Evolutionary conservation across 768 basidiomycete genomes (phyloP), one percentile per base, ranked within the genome.

Genomic region (Mycena belliarum): DNA sequence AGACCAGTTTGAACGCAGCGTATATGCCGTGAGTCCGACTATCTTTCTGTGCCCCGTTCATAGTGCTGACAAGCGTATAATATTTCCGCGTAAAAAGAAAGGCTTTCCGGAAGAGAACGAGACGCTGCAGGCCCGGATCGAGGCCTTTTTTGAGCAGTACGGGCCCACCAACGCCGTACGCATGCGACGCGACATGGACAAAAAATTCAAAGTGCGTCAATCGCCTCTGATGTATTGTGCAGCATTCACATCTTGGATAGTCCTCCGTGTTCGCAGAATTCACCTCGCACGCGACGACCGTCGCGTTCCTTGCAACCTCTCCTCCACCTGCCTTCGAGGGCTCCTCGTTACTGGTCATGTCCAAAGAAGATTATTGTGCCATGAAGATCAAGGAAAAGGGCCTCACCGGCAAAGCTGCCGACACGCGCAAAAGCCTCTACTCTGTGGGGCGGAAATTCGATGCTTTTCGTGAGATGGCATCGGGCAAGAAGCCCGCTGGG

Each of bases 371-470:
- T 9, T 97, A 97, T 71, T 93, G 93, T 65, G 86, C 93, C 63
- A 95, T 95, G 94, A 98, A 97, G 75, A 90, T 95, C 72, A 88
- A 92, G 71, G 92, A 96, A 74, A 95, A 97, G 73, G 93, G 93
- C 11, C 80, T 97, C 43, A 85, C 81, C 1, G 89, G 89, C 25
- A 90, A 85, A 64, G 81, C 84, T 16, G 88, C 88, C 15, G 76
- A 76, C 42, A 73, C 82, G 61, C 82, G 85, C 61, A 82, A 80
- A 59, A 84, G 87, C 41, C 69, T 70, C 44, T 80, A 87, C 49
- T 73, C 80, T 6, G 75, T 75, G 38, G 73, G 73, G 20, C 74
- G 74, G 12, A 87, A 87, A 12, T 94, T 94, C 74, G 87, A 93
- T 66, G 92, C 92, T 16, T 94, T 94, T 77, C 78, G 79, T 51